Conservation (phyloP, 1,139 yeast genomes). For the Candida labiduridarum region DNA sequence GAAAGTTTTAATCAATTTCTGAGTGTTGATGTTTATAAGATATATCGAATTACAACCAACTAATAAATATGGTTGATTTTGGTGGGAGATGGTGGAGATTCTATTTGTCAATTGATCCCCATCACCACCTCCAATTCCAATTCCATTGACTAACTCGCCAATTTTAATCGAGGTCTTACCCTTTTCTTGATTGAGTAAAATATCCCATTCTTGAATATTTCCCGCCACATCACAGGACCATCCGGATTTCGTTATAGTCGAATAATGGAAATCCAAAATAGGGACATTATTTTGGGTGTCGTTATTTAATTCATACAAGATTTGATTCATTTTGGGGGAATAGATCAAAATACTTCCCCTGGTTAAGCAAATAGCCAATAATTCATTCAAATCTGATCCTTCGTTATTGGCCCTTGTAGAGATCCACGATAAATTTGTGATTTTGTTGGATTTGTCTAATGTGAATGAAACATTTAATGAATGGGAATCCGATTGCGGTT, state of each 20-base stretch:
- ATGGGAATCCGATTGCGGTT: slow-evolving; percentile 28
- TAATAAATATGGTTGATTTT: slow-evolving; percentile 49
- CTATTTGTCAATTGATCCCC: slow-evolving; percentile 26
- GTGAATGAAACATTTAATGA: slow-evolving; percentile 44
- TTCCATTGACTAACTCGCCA: slow-evolving; percentile 35
- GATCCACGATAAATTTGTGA: slow-evolving; percentile 63
- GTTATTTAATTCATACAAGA: slow-evolving; percentile 48
- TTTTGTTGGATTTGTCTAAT: slow-evolving; percentile 57
- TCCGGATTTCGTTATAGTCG: slow-evolving; percentile 42
- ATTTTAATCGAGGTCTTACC: slow-evolving; percentile 30
- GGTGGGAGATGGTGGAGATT: slow-evolving; percentile 36
- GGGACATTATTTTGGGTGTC: slow-evolving; percentile 51
- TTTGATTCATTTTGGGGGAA: slow-evolving; percentile 65
- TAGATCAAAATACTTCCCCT: slow-evolving; percentile 67
- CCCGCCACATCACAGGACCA: slow-evolving; percentile 74
- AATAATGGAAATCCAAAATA: slow-evolving; percentile 55
- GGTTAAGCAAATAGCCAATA: slow-evolving; percentile 64
- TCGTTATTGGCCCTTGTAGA: slow-evolving; percentile 20
- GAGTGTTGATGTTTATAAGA: slow-evolving; percentile 45
- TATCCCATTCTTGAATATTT: slow-evolving; percentile 64
- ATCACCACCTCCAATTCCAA: slow-evolving; percentile 17
- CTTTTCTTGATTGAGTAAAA: slow-evolving; percentile 16
- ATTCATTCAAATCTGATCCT: slow-evolving; percentile 28
- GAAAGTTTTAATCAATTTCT: slow-evolving; percentile 46
- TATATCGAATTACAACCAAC: slow-evolving; percentile 67